Evolutionary conservation across 2,329 filamentous ascomycete genomes (phyloP).

Genomic region (Scleromitrula shiraiana): DNA sequence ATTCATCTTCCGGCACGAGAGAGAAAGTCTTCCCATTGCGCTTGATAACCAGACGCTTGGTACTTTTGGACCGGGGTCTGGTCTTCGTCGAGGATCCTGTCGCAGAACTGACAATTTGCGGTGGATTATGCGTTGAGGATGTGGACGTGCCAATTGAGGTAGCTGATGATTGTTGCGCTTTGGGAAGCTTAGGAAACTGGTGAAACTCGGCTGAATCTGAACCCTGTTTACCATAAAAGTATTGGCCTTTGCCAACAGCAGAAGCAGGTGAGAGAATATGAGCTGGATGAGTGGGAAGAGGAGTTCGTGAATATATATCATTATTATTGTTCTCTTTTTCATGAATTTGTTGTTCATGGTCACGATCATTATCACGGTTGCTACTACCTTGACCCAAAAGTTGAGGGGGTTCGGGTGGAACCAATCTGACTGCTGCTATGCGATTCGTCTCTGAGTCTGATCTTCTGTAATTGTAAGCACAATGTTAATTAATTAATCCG

Average conservation of each 20-base stretch:
- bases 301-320: slow-evolving; percentile 28
- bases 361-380: slow-evolving; percentile 1
- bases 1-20: slow-evolving; percentile 21
- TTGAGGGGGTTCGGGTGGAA: slow-evolving; percentile 17
- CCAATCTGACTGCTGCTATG: slow-evolving; percentile 16
- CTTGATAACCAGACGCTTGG: slow-evolving; percentile 25
- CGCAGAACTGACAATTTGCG: slow-evolving; percentile 21
- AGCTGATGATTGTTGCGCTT: slow-evolving; percentile 14
- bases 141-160: slow-evolving; percentile 19
- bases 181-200: slow-evolving; percentile 17
- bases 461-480: slow-evolving; percentile 13
- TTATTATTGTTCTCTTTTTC: slow-evolving; percentile 9
- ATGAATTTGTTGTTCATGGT: slow-evolving; percentile 5
- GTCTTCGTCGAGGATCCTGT: slow-evolving; percentile 24
- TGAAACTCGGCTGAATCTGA: slow-evolving; percentile 25
- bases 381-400: slow-evolving; percentile 11
- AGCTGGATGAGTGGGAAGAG: slow-evolving; percentile 27
- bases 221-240: slow-evolving; percentile 11
- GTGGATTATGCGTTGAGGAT: slow-evolving; percentile 20
- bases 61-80: slow-evolving; percentile 19
- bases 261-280: slow-evolving; percentile 23
- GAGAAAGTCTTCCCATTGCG: slow-evolving; percentile 29
- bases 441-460: slow-evolving; percentile 21
- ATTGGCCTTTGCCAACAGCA: slow-evolving; percentile 13
- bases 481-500: slow-evolving; percentile 3